A percentile compares a stretch with the other conserved stretches of the same genome.
These are phyloP conservation scores for Aleurites moluccanus DNA, from an alignment of 441 rosid species.

Conservation along the genomic window DNA sequence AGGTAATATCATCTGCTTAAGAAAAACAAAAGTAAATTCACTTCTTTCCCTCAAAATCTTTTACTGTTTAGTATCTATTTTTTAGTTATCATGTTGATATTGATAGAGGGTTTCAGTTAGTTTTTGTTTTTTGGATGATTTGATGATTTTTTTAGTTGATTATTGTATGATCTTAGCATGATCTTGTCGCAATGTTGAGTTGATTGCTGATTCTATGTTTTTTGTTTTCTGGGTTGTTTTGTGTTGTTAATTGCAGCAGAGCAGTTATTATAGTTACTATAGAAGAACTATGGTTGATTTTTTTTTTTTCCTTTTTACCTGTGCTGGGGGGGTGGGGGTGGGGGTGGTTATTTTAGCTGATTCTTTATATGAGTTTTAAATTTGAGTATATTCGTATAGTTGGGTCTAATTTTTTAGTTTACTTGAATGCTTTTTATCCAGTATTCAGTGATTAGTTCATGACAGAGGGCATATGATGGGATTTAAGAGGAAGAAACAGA, in stretches of 20 bases:
- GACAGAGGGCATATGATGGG: slow-evolving; percentile 1
- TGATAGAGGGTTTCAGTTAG: neutral
- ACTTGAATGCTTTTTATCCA: neutral
- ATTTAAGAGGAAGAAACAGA: slow-evolving; percentile 9
- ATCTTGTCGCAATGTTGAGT: neutral
- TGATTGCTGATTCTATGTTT: neutral
- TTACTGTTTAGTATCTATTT: neutral
- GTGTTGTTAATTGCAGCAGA: neutral
- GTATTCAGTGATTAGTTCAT: neutral
- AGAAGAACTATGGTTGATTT: too few species aligned
- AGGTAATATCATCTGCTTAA: neutral
- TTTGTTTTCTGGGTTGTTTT: neutral
- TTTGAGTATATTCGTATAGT: neutral
- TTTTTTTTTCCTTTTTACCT: too few species aligned
- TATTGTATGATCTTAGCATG: neutral
- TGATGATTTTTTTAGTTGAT: neutral
- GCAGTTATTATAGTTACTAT: neutral
- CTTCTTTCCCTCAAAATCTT: neutral
- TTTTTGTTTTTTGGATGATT: neutral
- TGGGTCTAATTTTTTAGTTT: slow-evolving; percentile 9
- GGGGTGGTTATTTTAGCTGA: too few species aligned
- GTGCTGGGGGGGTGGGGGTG: too few species aligned
- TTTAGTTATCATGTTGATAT: neutral
- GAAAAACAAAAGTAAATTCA: neutral
- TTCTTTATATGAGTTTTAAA: neutral